Percentiles rank a stretch among this genome's conserved stretches.
Conservation (phyloP, 1,139 yeast genomes). For the Candida mesenterica region DNA sequence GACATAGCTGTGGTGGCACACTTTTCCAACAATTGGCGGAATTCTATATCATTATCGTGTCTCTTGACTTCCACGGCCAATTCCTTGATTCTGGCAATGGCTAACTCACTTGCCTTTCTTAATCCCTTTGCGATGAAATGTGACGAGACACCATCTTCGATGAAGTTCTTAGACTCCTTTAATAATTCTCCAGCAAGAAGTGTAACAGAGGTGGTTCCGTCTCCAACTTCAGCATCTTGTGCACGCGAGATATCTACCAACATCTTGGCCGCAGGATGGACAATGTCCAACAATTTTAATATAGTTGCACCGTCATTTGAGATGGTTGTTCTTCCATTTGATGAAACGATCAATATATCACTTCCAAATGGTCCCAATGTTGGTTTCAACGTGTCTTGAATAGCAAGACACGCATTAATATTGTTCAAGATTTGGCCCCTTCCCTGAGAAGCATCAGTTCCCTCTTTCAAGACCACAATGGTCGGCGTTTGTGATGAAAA, state of each 20-base stretch:
- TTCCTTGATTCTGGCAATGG: slow-evolving; percentile 70
- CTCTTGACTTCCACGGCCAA: slow-evolving; percentile 68
- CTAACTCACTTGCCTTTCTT: slow-evolving; percentile 76
- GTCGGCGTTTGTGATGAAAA: slow-evolving; percentile 94
- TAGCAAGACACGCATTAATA: slow-evolving; percentile 94
- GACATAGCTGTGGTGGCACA: slow-evolving; percentile 98
- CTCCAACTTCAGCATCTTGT: slow-evolving; percentile 99
- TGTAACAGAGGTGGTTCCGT: slow-evolving; percentile 96
- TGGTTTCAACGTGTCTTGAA: slow-evolving; percentile 92
- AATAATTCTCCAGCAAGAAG: slow-evolving; percentile 91
- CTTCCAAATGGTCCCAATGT: slow-evolving; percentile 98
- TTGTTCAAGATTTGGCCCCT: slow-evolving; percentile 92
- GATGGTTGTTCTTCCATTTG: slow-evolving; percentile 85
- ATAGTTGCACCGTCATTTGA: slow-evolving; percentile 99
- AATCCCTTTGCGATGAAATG: slow-evolving; percentile 87
- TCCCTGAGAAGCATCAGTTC: slow-evolving; percentile 96
- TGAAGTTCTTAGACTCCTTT: slow-evolving; percentile 84
- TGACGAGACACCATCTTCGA: slow-evolving; percentile 94
- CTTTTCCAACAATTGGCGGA: slow-evolving; percentile 77
- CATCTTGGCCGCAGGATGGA: slow-evolving; percentile 97
- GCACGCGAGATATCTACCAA: slow-evolving; percentile 93
- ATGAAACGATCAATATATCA: slow-evolving; percentile 83
- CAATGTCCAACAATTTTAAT: slow-evolving; percentile 85
- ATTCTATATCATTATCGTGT: slow-evolving; percentile 44
- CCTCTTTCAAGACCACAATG: slow-evolving; percentile 94